These are phyloP conservation scores for Aspergillus hancockii DNA, from an alignment of 495 filamentous ascomycete genomes.

Conservation along the genomic window DNA sequence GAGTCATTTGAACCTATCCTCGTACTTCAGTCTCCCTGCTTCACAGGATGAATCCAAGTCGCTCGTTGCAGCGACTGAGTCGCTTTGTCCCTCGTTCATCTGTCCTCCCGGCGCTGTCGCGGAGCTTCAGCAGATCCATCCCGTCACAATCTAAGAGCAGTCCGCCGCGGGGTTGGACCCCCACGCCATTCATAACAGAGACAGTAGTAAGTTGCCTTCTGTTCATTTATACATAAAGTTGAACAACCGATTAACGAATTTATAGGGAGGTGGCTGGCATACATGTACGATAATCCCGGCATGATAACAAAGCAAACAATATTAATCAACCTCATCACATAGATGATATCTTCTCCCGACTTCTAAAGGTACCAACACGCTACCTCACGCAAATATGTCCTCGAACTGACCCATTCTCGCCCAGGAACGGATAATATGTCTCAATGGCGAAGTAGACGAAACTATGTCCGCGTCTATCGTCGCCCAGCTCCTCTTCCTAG, in stretches of 20 bases:
- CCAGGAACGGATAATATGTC: constrained; percentile 91
- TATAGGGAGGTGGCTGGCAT: constrained; percentile 83
- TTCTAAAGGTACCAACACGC: constrained; percentile 60
- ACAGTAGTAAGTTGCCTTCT: constrained; percentile 69
- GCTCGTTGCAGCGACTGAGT: constrained; percentile 30
- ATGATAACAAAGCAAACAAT: constrained; percentile 2
- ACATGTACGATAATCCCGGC: constrained; percentile 62
- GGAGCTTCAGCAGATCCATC: constrained; percentile 36
- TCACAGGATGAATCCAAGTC: constrained; percentile 18
- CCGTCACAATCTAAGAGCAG: constrained; percentile 34
- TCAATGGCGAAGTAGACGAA: constrained; percentile 91
- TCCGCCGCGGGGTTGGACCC: constrained; percentile 57
- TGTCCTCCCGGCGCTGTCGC: constrained; percentile 14
- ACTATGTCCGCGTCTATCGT: constrained; percentile 86
- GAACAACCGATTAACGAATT: neutral
- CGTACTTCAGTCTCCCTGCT: neutral
- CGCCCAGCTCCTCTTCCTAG: constrained; percentile 94
- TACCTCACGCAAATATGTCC: neutral
- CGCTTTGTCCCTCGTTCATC: constrained; percentile 21
- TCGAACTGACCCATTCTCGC: neutral
- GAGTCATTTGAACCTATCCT: constrained; percentile 1
- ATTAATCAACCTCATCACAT: constrained; percentile 23
- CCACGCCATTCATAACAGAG: constrained; percentile 75
- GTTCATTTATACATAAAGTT: neutral
- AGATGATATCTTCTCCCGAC: constrained; percentile 84